Evolutionary conservation across 345 rosid genomes (phyloP).

Genomic region (Reutealis trisperma): DNA sequence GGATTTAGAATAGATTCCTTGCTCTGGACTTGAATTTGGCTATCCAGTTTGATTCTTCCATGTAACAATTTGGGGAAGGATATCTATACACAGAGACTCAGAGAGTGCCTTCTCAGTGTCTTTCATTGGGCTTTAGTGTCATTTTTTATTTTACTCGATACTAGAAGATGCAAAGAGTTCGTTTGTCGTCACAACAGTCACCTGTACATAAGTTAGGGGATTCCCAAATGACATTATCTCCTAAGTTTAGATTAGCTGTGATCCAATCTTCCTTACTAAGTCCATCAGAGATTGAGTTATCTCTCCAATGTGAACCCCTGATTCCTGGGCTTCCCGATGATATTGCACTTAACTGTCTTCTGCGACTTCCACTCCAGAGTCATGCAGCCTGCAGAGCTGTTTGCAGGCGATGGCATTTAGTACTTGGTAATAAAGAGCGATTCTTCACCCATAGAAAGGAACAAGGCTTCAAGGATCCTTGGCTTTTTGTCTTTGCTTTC

Average conservation of each 20-base stretch:
- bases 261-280: slow-evolving; percentile 55
- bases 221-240: slow-evolving; percentile 80
- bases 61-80: slow-evolving; percentile 6
- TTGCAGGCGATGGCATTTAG: slow-evolving; percentile 77
- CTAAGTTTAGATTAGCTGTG: slow-evolving; percentile 71
- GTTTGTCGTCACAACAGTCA: slow-evolving; percentile 69
- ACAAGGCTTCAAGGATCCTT: slow-evolving; percentile 70
- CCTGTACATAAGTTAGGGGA: slow-evolving; percentile 91
- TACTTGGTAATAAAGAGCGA: slow-evolving; percentile 65
- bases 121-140: background rate
- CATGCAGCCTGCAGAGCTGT: slow-evolving; percentile 62
- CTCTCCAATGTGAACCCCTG: slow-evolving; percentile 54
- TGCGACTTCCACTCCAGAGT: slow-evolving; percentile 71
- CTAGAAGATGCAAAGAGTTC: slow-evolving; percentile 76
- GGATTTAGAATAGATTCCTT: slow-evolving; percentile 6
- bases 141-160: background rate
- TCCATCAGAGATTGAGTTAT: slow-evolving; percentile 53
- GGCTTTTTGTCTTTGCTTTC: slow-evolving; percentile 81
- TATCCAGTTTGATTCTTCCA: background rate
- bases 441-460: slow-evolving; percentile 72
- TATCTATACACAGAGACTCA: background rate
- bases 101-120: slow-evolving; percentile 3
- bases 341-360: slow-evolving; percentile 73
- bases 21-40: slow-evolving; percentile 7
- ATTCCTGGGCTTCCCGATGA: slow-evolving; percentile 92